A percentile compares a stretch with the other conserved stretches of the same genome.
Conservation (phyloP, 768 basidiomycete genomes). For the Phylloporus sp. region DNA sequence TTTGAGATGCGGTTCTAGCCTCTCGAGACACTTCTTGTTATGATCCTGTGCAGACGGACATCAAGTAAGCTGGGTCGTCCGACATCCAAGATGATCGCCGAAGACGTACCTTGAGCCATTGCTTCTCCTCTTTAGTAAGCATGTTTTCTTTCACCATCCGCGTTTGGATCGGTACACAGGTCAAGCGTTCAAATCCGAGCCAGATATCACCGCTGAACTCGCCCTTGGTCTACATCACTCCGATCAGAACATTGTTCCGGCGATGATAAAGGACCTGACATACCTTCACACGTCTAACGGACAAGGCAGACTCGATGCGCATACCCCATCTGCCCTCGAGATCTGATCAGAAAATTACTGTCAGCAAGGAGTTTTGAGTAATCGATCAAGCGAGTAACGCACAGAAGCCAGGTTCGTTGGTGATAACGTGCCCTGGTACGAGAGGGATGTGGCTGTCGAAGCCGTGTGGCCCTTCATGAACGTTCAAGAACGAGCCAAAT, state of each 20-base stretch:
- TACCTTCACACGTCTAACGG: constrained; percentile 58
- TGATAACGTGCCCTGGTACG: constrained; percentile 82
- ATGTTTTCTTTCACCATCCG: constrained; percentile 81
- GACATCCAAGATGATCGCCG: constrained; percentile 1
- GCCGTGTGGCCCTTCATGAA: constrained; percentile 80
- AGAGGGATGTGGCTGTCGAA: constrained; percentile 69
- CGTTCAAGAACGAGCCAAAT: constrained; percentile 80
- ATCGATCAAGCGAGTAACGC: constrained; percentile 30
- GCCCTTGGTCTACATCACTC: constrained; percentile 52
- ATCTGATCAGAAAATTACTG: constrained; percentile 39
- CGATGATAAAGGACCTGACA: constrained; percentile 10
- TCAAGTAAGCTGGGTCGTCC: not conserved
- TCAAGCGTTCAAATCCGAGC: constrained; percentile 89
- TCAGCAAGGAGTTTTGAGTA: constrained; percentile 14
- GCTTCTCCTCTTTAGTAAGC: constrained; percentile 79
- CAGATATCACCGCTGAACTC: constrained; percentile 71
- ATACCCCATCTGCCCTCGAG: constrained; percentile 81
- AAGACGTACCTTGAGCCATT: constrained; percentile 70
- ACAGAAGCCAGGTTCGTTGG: constrained; percentile 95
- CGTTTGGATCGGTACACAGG: constrained; percentile 91
- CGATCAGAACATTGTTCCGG: constrained; percentile 3
- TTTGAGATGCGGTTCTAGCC: constrained; percentile 59
- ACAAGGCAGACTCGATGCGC: constrained; percentile 83
- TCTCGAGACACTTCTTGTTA: constrained; percentile 66
- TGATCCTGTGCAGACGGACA: constrained; percentile 53